Base-by-base conservation (phyloP, 2,329 filamentous ascomycete genomes). In the Bertia moriformis region DNA sequence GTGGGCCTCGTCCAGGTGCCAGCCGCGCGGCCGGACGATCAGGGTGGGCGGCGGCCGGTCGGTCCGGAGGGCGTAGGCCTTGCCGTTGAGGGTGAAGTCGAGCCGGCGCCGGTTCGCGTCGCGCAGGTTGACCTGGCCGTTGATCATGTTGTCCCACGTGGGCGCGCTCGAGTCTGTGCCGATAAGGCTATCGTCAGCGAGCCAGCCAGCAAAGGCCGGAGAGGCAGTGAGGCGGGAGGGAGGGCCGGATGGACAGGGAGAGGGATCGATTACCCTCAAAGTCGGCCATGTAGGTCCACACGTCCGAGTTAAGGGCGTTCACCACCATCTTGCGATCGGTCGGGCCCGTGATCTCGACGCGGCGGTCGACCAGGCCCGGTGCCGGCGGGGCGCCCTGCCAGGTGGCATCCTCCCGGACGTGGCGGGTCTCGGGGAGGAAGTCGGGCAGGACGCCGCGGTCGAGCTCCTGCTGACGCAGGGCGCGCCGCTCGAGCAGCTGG, bases 71-170 rank as follows among this genome's bases (percentile, higher is more conserved):
- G 94, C 95, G 69, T 98, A 98, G 56, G 93, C 87, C 66, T 96
- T 98, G 52, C 77, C 68, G 46, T 87, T 88, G 55, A 87, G 82
- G 69, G 91, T 93, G 72, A 96, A 96, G 67, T 96, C 88, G 51
- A 96, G 78, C 63, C 95, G 83, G 50, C 77, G 80, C 53, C 91
- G 84, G 56, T 93, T 87, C 49, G 88, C 91, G 53, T 96, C 91
- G 67, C 95, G 93, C 42, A 98, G 74, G 68, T 96, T 98, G 49
- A 95, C 79, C 64, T 98, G 91, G 46, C 91, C 91, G 50, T 91
- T 93, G 67, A 96, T 81, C 88, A 96, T 96, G 68, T 96, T 96
- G 49, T 94, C 87, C 91, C 91, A 98, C 33, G 91, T 95, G 18
- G 91, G 91, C 18, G 91, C 87, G 54, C 73, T 91, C 4, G 32